Base-by-base conservation (phyloP, 306 rosid species). In the Vigna nakashimae region DNA sequence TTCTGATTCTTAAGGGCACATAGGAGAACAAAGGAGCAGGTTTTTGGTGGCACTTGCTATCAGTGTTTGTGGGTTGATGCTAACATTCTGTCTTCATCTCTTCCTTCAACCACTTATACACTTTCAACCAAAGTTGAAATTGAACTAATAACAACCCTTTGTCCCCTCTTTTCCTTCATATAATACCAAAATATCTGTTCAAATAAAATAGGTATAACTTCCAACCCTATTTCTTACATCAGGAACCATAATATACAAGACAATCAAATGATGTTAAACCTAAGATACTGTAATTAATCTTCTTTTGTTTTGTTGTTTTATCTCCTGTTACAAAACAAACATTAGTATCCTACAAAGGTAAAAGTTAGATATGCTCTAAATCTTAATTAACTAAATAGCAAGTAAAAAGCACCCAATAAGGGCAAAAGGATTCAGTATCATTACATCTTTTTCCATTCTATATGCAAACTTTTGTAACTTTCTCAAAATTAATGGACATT, bases 1-100 rank as follows among this genome's bases (percentile, higher is more conserved):
- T 45, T 46, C 59, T 28, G 62, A 49, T 46, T 48, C 30, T 24
- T 46, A 10, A 32, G 46, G 28, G 32, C 66, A 2, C 52, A 11
- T 66, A 34, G 34, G 30, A 28, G 28, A 24, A 69, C 18, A 26
- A n/a, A 15, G 28, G 45, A 62, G 11, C 5, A 30, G 4, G n/a
- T 62, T 62, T 30, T 45, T 46, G 72, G 79, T 63, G 64, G 26
- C 62, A 63, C 63, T 22, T 64, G 43, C 73, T 65, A 75, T 64
- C 71, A 75, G 30, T 76, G 20, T 3, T 64, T 71, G 9, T 36
- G 20, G 52, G 13, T 36, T 49, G 16, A 49, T 18, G 48, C 7
- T 18, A 34, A 75, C 46, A 24, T 50, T 50, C 42, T 32, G 15
- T 28, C 50, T 32, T 60, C 5, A 18, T 43, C 22, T 62, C 51